Conservation (phyloP, 1,139 yeast species). For the Candida mesenterica region DNA sequence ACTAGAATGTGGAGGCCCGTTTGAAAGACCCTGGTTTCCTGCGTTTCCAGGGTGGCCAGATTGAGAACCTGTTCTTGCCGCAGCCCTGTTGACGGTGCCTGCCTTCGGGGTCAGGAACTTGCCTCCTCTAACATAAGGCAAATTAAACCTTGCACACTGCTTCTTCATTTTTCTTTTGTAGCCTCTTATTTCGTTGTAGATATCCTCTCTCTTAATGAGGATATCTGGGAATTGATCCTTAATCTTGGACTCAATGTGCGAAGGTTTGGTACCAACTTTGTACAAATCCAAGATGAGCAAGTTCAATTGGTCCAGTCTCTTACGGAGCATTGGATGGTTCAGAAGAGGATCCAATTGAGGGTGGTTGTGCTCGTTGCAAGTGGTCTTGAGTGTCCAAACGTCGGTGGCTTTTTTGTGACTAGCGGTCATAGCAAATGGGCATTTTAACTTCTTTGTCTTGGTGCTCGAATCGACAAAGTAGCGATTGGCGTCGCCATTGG, state of each 20-base stretch:
- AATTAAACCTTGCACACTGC: conserved; percentile 23
- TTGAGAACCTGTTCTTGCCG: conserved; percentile 1
- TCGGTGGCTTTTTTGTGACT: conserved; percentile 48
- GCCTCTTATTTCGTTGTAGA: conserved; percentile 59
- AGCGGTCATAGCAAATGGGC: conserved; percentile 62
- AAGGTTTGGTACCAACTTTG: conserved; percentile 58
- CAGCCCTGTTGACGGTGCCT: too few species aligned
- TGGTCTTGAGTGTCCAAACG: conserved; percentile 53
- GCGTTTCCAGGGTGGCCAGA: conserved; percentile 1
- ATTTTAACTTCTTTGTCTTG: conserved; percentile 52
- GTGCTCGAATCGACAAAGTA: conserved; percentile 44
- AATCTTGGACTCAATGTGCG: conserved; percentile 53
- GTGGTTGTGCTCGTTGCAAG: conserved; percentile 59
- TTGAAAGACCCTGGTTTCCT: neutral
- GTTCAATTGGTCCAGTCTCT: conserved; percentile 53
- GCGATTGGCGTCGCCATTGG: conserved; percentile 33
- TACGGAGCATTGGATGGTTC: conserved; percentile 58
- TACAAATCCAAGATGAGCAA: conserved; percentile 52
- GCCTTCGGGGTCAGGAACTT: neutral
- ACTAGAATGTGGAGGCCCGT: conserved; percentile 5
- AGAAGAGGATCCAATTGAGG: conserved; percentile 57
- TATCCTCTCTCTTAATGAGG: conserved; percentile 55
- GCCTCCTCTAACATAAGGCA: conserved; percentile 3
- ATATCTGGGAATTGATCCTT: conserved; percentile 55
- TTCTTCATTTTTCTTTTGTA: conserved; percentile 53